phyloP scores from a whole-genome alignment of 1,284 basidiomycete species.

The Veloporphyrellus conicus region DNA sequence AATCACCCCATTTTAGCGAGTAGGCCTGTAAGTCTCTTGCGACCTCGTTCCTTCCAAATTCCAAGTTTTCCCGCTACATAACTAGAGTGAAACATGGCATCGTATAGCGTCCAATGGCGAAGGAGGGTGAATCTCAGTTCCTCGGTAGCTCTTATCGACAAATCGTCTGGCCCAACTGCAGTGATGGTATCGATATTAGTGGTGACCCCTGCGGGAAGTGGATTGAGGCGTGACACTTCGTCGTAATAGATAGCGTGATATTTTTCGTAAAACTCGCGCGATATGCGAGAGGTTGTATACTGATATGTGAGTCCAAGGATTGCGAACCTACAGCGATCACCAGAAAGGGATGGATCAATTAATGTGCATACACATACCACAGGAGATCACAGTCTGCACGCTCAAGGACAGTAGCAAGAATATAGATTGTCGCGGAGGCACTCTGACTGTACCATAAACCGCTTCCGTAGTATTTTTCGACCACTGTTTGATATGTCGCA shows the following conservation, averaged over 20 bases:
- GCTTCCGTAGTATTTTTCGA: constrained; percentile 80
- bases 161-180: constrained; percentile 72
- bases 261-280: constrained; percentile 80
- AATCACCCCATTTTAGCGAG: constrained; percentile 98
- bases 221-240: constrained; percentile 87
- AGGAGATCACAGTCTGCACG: constrained; percentile 90
- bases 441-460: constrained; percentile 90
- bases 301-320: constrained; percentile 93
- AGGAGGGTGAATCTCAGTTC: constrained; percentile 94
- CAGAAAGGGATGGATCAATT: background rate
- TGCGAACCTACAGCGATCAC: constrained; percentile 62
- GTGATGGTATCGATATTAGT: constrained; percentile 43
- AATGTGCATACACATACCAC: constrained; percentile 54
- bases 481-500: constrained; percentile 53
- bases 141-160: constrained; percentile 73
- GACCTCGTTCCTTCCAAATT: constrained; percentile 93
- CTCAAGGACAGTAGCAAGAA: constrained; percentile 85
- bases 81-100: constrained; percentile 95
- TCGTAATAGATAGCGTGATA: constrained; percentile 77
- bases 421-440: constrained; percentile 84
- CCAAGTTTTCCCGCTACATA: constrained; percentile 95
- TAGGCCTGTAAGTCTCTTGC: constrained; percentile 84
- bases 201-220: constrained; percentile 42
- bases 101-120: constrained; percentile 96
- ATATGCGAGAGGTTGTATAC: constrained; percentile 84